Percentiles rank a stretch among this genome's conserved stretches.
Evolutionary conservation across 2,329 filamentous ascomycete genomes (phyloP).

Genomic region (Hypoxylon sp.): DNA sequence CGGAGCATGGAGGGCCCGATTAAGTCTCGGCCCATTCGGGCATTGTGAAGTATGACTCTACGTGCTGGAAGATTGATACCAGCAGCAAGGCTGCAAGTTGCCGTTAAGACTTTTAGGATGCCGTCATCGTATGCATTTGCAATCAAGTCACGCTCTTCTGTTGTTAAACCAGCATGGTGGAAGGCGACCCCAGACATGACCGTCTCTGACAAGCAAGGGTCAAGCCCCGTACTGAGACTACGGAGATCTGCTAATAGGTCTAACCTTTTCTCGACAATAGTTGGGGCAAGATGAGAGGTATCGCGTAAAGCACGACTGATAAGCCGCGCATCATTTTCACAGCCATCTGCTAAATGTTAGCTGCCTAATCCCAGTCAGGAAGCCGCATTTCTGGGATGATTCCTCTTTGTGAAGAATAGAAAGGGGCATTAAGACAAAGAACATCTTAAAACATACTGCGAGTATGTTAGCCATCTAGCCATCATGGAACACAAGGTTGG

Average conservation of each 20-base stretch:
- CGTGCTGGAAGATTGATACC: conserved; percentile 82
- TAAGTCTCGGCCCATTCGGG: conserved; percentile 81
- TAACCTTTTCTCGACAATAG: conserved; percentile 69
- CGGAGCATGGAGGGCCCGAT: conserved; percentile 85
- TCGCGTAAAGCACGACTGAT: conserved; percentile 77
- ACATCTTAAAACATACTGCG: conserved; percentile 31
- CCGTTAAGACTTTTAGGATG: conserved; percentile 77
- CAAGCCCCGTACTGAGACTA: conserved; percentile 75
- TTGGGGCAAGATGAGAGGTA: conserved; percentile 61
- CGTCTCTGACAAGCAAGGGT: conserved; percentile 74
- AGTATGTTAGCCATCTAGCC: conserved; percentile 34
- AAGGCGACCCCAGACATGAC: conserved; percentile 79
- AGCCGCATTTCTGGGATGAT: not conserved
- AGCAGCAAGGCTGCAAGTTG: conserved; percentile 84
- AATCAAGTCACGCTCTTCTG: conserved; percentile 80
- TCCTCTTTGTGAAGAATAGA: not conserved
- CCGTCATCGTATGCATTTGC: conserved; percentile 79
- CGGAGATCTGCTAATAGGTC: conserved; percentile 77
- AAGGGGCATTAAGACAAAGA: not conserved
- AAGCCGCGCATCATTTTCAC: conserved; percentile 76
- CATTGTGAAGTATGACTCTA: conserved; percentile 81
- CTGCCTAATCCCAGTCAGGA: not conserved
- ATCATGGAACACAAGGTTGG: not conserved
- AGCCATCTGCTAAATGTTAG: conserved; percentile 59
- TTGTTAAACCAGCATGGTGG: conserved; percentile 79